Evolutionary conservation across 306 rosid genomes (phyloP).

Genomic region (Quercus parvula): DNA sequence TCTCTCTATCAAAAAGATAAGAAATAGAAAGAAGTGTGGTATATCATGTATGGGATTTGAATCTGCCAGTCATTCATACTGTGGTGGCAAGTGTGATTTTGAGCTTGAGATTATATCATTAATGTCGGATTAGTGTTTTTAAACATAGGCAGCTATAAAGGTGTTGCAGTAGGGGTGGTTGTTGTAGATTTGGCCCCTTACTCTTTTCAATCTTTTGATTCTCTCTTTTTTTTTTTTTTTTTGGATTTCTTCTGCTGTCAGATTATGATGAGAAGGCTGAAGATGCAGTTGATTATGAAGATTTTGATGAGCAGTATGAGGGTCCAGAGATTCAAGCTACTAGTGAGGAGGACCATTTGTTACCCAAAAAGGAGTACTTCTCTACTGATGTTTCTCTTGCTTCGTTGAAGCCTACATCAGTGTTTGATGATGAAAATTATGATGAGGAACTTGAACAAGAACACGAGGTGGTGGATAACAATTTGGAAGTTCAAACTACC

Average conservation of each 20-base stretch:
- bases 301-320: constrained; percentile 91
- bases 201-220: constrained; percentile 13
- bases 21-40: too few relatives aligned
- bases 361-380: constrained; percentile 73
- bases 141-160: background rate
- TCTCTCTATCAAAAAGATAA: too few relatives aligned
- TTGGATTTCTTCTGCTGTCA: constrained; percentile 27
- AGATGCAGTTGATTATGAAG: constrained; percentile 92
- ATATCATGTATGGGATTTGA: too few relatives aligned
- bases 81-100: background rate
- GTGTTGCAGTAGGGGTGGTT: background rate
- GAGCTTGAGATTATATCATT: background rate
- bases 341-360: constrained; percentile 78
- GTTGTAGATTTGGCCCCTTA: too few relatives aligned
- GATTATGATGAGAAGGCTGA: constrained; percentile 90
- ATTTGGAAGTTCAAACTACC: constrained; percentile 39
- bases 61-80: too few relatives aligned
- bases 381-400: constrained; percentile 56
- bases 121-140: background rate
- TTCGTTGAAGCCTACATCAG: constrained; percentile 54
- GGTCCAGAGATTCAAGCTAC: constrained; percentile 91
- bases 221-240: background rate
- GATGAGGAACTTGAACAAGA: constrained; percentile 90
- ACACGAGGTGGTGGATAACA: constrained; percentile 35
- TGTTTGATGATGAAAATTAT: constrained; percentile 86